Conservation (phyloP, 2,329 filamentous ascomycete species). For the Pseudogymnoascus pannorum region DNA sequence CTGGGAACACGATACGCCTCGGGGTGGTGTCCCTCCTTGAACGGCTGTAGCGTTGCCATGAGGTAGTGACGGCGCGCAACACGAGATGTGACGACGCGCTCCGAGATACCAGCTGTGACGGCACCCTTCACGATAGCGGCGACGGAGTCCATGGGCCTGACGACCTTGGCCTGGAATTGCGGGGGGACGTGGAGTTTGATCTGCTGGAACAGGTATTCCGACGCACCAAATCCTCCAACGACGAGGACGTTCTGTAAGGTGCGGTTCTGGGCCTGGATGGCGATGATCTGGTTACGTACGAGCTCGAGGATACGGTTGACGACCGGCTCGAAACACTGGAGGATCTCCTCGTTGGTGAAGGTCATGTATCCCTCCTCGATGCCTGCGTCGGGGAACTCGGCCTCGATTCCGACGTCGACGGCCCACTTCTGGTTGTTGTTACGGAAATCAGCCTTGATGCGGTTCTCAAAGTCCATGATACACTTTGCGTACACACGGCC, state of each 20-base stretch:
- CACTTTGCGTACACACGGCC: constrained; percentile 98
- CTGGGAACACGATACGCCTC: constrained; percentile 97
- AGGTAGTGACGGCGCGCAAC: constrained; percentile 96
- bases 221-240: constrained; percentile 95
- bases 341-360: constrained; percentile 97
- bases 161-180: constrained; percentile 97
- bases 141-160: constrained; percentile 97
- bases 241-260: constrained; percentile 92
- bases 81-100: constrained; percentile 92
- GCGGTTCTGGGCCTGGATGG: constrained; percentile 94
- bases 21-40: constrained; percentile 97
- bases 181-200: constrained; percentile 98
- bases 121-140: constrained; percentile 98
- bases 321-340: constrained; percentile 97
- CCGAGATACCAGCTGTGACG: constrained; percentile 94
- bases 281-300: constrained; percentile 96
- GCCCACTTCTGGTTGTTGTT: constrained; percentile 99
- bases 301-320: constrained; percentile 95
- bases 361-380: constrained; percentile 99
- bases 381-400: constrained; percentile 92
- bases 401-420: constrained; percentile 96
- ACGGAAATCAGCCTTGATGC: constrained; percentile 98
- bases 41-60: constrained; percentile 96
- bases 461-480: constrained; percentile 99
- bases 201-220: constrained; percentile 98